Evolutionary conservation across 345 rosid species (phyloP).

Genomic region (Pistacia integerrima): DNA sequence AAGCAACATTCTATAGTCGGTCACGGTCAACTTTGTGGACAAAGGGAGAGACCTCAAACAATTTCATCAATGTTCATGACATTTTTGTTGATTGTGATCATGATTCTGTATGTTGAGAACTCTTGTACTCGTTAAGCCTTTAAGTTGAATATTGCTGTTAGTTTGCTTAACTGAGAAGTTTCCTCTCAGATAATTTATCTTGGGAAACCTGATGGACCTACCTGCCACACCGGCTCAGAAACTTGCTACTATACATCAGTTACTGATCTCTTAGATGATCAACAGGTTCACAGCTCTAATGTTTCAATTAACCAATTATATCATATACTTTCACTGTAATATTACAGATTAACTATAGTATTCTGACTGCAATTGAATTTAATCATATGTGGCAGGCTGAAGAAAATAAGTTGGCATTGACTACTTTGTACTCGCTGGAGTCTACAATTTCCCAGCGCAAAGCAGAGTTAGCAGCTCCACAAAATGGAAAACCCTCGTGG

Average conservation of each 20-base stretch:
- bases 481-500: conserved; percentile 82
- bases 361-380: background rate
- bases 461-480: conserved; percentile 51
- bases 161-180: conserved; percentile 7
- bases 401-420: conserved; percentile 53
- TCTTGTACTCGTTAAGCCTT: background rate
- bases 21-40: conserved; percentile 88
- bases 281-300: conserved; percentile 44
- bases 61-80: conserved; percentile 76
- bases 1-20: conserved; percentile 93
- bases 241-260: conserved; percentile 73
- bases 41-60: conserved; percentile 89
- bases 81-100: conserved; percentile 79
- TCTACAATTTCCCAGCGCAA: conserved; percentile 67
- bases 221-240: conserved; percentile 92
- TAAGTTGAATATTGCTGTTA: background rate
- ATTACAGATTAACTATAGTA: background rate
- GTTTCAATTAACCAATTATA: background rate
- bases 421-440: conserved; percentile 69
- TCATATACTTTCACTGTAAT: background rate
- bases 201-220: conserved; percentile 90
- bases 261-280: conserved; percentile 25
- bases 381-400: conserved; percentile 41
- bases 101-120: conserved; percentile 66
- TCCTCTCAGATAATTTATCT: conserved; percentile 78